These are phyloP conservation scores for Oidiodendron maius DNA, from an alignment of 495 filamentous ascomycete species.

Conservation along the genomic window DNA sequence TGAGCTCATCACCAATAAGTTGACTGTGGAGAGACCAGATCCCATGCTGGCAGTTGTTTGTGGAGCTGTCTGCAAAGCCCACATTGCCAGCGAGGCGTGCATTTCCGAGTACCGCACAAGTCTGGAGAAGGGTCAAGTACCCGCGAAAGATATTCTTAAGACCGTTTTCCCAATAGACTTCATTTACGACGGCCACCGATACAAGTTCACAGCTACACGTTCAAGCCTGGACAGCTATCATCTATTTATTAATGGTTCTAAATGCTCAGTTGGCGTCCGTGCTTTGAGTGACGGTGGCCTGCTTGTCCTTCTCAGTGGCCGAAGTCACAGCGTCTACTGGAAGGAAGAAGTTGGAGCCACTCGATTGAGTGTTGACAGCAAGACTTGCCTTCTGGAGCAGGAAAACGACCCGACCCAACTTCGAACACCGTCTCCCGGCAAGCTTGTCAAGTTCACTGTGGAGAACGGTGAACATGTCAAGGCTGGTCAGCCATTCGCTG, in stretches of 20 bases:
- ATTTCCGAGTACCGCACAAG: slow-evolving; percentile 80
- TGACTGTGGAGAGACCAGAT: slow-evolving; percentile 95
- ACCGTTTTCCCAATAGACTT: slow-evolving; percentile 98
- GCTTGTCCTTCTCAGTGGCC: slow-evolving; percentile 81
- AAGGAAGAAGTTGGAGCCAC: slow-evolving; percentile 96
- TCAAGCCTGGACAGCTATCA: slow-evolving; percentile 94
- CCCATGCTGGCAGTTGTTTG: slow-evolving; percentile 85
- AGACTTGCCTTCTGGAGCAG: slow-evolving; percentile 95
- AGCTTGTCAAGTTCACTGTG: slow-evolving; percentile 96
- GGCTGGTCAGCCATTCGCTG: slow-evolving; percentile 89
- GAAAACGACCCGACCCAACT: slow-evolving; percentile 99
- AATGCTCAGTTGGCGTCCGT: slow-evolving; percentile 88
- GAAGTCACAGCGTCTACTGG: slow-evolving; percentile 98
- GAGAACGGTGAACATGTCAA: slow-evolving; percentile 94
- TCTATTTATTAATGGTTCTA: slow-evolving; percentile 98
- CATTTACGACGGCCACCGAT: slow-evolving; percentile 93
- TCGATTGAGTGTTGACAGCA: slow-evolving; percentile 92
- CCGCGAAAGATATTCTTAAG: slow-evolving; percentile 92
- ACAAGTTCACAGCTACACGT: slow-evolving; percentile 97
- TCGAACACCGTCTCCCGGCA: slow-evolving; percentile 89
- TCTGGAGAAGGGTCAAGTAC: slow-evolving; percentile 96
- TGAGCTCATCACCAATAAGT: slow-evolving; percentile 94
- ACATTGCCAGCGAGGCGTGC: slow-evolving; percentile 83
- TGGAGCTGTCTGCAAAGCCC: slow-evolving; percentile 91
- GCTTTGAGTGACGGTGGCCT: slow-evolving; percentile 91